Evolutionary conservation across 768 basidiomycete species (phyloP).

Genomic region (Hypholoma sublateritium): DNA sequence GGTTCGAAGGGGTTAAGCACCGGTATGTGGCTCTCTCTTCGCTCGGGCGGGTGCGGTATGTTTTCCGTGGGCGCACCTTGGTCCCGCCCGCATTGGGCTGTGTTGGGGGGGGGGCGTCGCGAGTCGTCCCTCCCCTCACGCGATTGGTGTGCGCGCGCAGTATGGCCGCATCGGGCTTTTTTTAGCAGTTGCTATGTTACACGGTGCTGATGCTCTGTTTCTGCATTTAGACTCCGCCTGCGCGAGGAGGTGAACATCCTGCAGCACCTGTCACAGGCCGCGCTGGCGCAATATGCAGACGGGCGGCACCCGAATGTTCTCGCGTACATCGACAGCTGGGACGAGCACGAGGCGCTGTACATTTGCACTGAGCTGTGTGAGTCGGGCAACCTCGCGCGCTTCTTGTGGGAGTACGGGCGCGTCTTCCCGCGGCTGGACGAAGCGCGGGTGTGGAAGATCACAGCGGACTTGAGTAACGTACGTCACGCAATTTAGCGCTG

Average conservation of each 20-base stretch:
- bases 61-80: constrained; percentile 5
- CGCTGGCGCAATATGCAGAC: constrained; percentile 34
- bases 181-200: constrained; percentile 29
- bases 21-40: constrained; percentile 53
- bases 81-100: constrained; percentile 3
- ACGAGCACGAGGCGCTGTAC: constrained; percentile 82
- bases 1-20: constrained; percentile 88
- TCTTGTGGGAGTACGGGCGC: constrained; percentile 90
- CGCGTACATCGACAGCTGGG: constrained; percentile 93
- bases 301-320: constrained; percentile 78
- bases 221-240: constrained; percentile 64
- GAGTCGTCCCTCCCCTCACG: neutral
- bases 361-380: constrained; percentile 96
- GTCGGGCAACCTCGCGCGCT: constrained; percentile 86
- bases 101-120: neutral
- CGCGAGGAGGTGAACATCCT: constrained; percentile 95
- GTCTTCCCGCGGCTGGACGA: constrained; percentile 86
- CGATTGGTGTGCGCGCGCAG: neutral
- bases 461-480: constrained; percentile 87
- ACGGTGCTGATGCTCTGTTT: constrained; percentile 11
- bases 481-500: constrained; percentile 29
- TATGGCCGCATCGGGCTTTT: constrained; percentile 9
- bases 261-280: constrained; percentile 60
- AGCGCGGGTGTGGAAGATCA: constrained; percentile 93
- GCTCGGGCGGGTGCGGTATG: constrained; percentile 10